phyloP scores from a whole-genome alignment of 345 rosid genomes.

The Ceriops decandra region DNA sequence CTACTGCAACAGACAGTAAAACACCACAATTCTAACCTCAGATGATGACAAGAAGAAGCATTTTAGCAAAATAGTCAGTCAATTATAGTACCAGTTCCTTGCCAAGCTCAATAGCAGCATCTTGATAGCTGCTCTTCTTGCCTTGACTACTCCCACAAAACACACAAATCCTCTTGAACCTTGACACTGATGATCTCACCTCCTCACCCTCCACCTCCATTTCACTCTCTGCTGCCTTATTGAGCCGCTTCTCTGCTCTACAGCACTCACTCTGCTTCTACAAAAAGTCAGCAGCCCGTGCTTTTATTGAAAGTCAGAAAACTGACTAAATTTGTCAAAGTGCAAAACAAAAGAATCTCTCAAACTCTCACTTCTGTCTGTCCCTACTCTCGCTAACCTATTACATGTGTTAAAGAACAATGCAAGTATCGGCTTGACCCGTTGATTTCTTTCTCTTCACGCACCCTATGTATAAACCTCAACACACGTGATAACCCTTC shows the following conservation, averaged over 20 bases:
- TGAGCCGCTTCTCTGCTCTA: background rate
- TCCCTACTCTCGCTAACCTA: slow-evolving; percentile 18
- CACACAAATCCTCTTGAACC: slow-evolving; percentile 85
- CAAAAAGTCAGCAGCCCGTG: background rate
- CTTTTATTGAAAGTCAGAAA: background rate
- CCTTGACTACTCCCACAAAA: slow-evolving; percentile 96
- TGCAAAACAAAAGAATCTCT: slow-evolving; percentile 2
- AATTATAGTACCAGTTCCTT: slow-evolving; percentile 56
- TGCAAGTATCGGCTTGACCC: slow-evolving; percentile 18
- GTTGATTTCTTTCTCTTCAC: slow-evolving; percentile 6
- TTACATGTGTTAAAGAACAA: slow-evolving; percentile 4
- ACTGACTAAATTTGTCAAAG: background rate
- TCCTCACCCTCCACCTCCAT: slow-evolving; percentile 36
- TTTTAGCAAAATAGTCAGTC: background rate
- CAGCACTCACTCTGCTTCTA: background rate
- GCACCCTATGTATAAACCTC: slow-evolving; percentile 34
- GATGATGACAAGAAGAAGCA: background rate
- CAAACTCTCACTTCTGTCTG: background rate
- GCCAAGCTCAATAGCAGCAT: slow-evolving; percentile 84
- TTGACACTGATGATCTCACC: slow-evolving; percentile 31
- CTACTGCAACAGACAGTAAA: too few relatives aligned
- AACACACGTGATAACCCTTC: slow-evolving; percentile 57
- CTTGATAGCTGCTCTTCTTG: slow-evolving; percentile 62
- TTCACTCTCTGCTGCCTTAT: background rate
- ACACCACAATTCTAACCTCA: too few relatives aligned